Base-by-base conservation (phyloP, 2,329 filamentous ascomycete species). In the Magnaporthiopsis incrustans region DNA sequence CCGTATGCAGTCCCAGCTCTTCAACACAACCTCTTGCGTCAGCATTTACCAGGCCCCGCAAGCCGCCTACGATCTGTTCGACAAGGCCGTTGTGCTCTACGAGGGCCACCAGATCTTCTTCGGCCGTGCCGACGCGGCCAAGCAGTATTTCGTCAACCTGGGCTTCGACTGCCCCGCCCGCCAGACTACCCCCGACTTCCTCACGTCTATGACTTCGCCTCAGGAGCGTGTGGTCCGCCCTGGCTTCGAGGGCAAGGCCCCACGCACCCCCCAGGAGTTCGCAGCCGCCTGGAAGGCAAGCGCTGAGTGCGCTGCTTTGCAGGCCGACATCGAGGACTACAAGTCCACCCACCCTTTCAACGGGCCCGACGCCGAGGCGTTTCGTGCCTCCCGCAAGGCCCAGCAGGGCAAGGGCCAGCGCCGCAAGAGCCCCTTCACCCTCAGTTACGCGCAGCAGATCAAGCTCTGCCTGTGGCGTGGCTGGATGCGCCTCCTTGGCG, bases 401-500 rank as follows among this genome's bases (percentile, higher is more conserved):
- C 81, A 85, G 73, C 84, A 86, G 72, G 82, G 85, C 67, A 83
- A 79, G 71, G 71, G 76, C 33, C 81, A 84, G 72, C 88, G 91
- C 3, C 75, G 82, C 61, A 85, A 85, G 73, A 96, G 91, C 1
- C 92, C 93, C 0, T 97, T 89, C 75, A 97, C 91, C 0, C 79
- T 97, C 53, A 94, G 91, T 0, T 90, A 89, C 68, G 62, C 66
- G 4, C 87, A 93, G 74, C 93, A 97, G 75, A 76, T 97, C 67
- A 74, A 82, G 66, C 85, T 97, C 15, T 97, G 92, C 73, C 78
- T 96, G 61, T 87, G 87, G 80, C 89, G 93, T 72, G 92, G 91
- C 14, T 95, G 89, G 78, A 85, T 86, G 71, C 86, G 93, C 63
- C 80, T 97, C 10, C 82, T 80, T 64, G 90, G 89, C 63, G 93